These are phyloP conservation scores for Filosporella fistucella DNA, from an alignment of 495 filamentous ascomycete species.

Conservation along the genomic window DNA sequence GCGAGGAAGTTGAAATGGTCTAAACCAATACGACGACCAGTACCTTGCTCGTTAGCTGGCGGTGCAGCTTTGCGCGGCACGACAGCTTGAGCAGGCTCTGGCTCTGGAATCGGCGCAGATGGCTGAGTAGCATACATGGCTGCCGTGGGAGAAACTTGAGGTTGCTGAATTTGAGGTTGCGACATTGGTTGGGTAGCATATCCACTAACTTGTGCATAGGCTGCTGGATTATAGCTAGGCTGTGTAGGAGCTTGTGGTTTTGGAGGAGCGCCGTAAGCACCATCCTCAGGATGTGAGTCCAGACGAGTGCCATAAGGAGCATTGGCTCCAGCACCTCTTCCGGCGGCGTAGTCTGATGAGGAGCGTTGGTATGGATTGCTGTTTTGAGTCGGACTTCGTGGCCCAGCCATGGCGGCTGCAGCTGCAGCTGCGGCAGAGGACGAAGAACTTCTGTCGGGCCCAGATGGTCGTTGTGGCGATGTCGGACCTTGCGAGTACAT, in stretches of 20 bases:
- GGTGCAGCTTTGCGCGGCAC: slow-evolving; percentile 48
- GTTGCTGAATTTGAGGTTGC: slow-evolving; percentile 23
- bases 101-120: slow-evolving; percentile 13
- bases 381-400: slow-evolving; percentile 29
- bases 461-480: slow-evolving; percentile 32
- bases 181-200: slow-evolving; percentile 35
- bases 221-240: slow-evolving; percentile 66
- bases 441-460: slow-evolving; percentile 38
- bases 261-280: slow-evolving; percentile 42
- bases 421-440: slow-evolving; percentile 42
- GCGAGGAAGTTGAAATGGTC: slow-evolving; percentile 99
- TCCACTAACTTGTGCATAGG: slow-evolving; percentile 58
- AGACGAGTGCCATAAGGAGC: slow-evolving; percentile 11
- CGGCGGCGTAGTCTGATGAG: slow-evolving; percentile 38
- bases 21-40: slow-evolving; percentile 78
- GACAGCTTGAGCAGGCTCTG: slow-evolving; percentile 24
- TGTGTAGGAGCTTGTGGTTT: slow-evolving; percentile 45
- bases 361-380: slow-evolving; percentile 35
- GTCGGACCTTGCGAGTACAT: slow-evolving; percentile 33
- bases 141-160: slow-evolving; percentile 28
- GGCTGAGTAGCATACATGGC: slow-evolving; percentile 3
- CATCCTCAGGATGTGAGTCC: slow-evolving; percentile 26
- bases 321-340: slow-evolving; percentile 33
- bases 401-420: slow-evolving; percentile 39
- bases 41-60: slow-evolving; percentile 56